Conservation (phyloP, 2,329 filamentous ascomycete genomes). For the Chaetomium sp. region DNA sequence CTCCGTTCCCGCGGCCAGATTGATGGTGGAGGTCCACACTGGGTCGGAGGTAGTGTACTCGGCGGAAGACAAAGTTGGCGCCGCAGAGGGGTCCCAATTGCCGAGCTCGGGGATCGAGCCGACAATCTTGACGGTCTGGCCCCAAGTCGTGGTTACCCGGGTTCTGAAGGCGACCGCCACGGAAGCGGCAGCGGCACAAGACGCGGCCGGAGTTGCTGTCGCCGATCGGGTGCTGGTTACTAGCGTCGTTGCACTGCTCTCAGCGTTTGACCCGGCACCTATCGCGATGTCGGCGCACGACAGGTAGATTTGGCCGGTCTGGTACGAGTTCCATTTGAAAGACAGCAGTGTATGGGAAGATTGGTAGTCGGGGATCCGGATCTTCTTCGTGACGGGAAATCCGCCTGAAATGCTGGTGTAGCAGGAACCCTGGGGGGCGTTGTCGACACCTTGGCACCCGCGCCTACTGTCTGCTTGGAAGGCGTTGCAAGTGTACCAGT, state of each 20-base stretch:
- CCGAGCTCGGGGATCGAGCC: slow-evolving; percentile 51
- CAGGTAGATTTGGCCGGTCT: slow-evolving; percentile 57
- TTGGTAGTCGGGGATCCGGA: slow-evolving; percentile 52
- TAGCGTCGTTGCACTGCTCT: slow-evolving; percentile 29
- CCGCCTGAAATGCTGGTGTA: slow-evolving; percentile 56
- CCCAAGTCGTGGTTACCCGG: slow-evolving; percentile 49
- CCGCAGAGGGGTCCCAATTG: slow-evolving; percentile 51
- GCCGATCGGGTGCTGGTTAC: slow-evolving; percentile 30
- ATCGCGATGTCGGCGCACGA: slow-evolving; percentile 57
- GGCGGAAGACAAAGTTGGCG: slow-evolving; percentile 53
- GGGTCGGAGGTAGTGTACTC: slow-evolving; percentile 57
- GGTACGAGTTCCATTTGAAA: slow-evolving; percentile 58
- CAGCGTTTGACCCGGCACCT: slow-evolving; percentile 29
- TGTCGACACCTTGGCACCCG: slow-evolving; percentile 51
- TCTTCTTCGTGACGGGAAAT: slow-evolving; percentile 55
- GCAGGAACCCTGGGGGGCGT: slow-evolving; percentile 48
- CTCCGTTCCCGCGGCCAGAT: slow-evolving; percentile 52
- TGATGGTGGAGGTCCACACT: slow-evolving; percentile 57
- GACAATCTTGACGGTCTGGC: slow-evolving; percentile 53
- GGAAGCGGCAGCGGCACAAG: slow-evolving; percentile 40
- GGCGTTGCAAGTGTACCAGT: slow-evolving; percentile 58
- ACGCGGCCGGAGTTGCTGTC: slow-evolving; percentile 31
- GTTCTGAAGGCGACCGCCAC: slow-evolving; percentile 49
- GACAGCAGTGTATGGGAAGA: slow-evolving; percentile 55
- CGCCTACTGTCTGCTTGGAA: slow-evolving; percentile 44